Evolutionary conservation across 1,284 basidiomycete species (phyloP).

Genomic region (Laetiporus sulphureus): DNA sequence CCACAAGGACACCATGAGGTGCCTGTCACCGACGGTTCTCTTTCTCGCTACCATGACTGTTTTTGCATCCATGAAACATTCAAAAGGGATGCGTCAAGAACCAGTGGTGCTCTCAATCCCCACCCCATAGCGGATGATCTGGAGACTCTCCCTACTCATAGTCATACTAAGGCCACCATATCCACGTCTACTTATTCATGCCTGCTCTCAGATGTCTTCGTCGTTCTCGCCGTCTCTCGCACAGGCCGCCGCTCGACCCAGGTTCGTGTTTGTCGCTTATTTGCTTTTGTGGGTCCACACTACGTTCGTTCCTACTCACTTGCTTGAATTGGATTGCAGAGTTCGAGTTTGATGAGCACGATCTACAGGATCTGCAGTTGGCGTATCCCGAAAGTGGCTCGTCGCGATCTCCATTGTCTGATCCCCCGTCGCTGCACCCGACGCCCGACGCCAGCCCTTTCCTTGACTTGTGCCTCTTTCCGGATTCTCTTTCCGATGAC

Average conservation of each 20-base stretch:
- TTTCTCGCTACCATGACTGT: too few relatives aligned
- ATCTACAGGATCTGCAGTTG: conserved; percentile 5
- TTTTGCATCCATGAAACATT: too few relatives aligned
- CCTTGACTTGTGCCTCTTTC: conserved; percentile 1
- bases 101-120: too few relatives aligned
- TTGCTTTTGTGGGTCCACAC: conserved; percentile 14
- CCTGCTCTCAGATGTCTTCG: too few relatives aligned
- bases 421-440: neutral
- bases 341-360: conserved; percentile 5
- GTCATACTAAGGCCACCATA: too few relatives aligned
- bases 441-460: neutral
- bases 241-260: conserved; percentile 12
- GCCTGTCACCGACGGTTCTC: too few relatives aligned
- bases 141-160: too few relatives aligned
- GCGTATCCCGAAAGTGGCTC: conserved; percentile 8
- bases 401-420: conserved; percentile 7
- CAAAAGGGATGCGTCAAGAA: too few relatives aligned
- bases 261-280: conserved; percentile 10
- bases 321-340: conserved; percentile 7
- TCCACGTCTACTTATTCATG: too few relatives aligned
- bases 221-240: conserved; percentile 13
- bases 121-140: too few relatives aligned
- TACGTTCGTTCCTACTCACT: conserved; percentile 11
- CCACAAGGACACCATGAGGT: conserved; percentile 9
- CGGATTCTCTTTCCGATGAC: conserved; percentile 4